Evolutionary conservation across 225 moss, liverwort and hornwort genomes (phyloP).

Genomic region (Asterella californica): DNA sequence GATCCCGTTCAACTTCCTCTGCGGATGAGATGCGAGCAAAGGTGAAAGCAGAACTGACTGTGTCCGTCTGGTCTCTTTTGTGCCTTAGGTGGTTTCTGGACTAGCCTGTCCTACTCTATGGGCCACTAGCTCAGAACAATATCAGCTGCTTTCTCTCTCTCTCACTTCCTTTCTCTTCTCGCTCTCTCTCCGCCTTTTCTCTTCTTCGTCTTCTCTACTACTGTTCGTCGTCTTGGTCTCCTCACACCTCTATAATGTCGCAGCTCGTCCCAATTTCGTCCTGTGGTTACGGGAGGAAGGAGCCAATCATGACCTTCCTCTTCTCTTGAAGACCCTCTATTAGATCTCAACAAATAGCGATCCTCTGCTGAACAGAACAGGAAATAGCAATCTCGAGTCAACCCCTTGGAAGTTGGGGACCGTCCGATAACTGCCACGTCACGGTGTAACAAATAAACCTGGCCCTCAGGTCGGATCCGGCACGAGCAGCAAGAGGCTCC

Average conservation of each 20-base stretch:
- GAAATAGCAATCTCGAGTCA: conserved; percentile 1
- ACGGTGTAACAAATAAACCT: neutral
- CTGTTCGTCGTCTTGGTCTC: neutral
- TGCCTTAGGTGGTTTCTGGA: conserved; percentile 12
- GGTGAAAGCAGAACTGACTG: neutral
- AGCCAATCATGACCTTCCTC: conserved; percentile 1
- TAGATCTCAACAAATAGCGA: neutral
- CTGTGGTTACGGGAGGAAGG: neutral
- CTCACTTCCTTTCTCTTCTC: neutral
- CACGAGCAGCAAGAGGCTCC: neutral
- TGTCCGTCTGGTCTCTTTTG: neutral
- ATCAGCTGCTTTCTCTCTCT: neutral
- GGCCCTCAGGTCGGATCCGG: conserved; percentile 11
- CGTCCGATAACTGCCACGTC: conserved; percentile 11
- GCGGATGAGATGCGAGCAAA: neutral
- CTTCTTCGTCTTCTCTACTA: neutral
- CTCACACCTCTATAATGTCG: neutral
- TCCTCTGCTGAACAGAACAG: neutral
- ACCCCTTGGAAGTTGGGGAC: neutral
- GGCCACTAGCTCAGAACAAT: neutral
- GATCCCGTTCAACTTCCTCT: neutral
- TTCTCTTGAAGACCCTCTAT: neutral
- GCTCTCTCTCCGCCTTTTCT: neutral
- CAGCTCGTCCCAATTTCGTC: neutral
- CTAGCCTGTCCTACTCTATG: neutral